These are phyloP conservation scores for Tetragonia tetragonoides DNA, from an alignment of 148 eudicot genomes.

Conservation along the genomic window DNA sequence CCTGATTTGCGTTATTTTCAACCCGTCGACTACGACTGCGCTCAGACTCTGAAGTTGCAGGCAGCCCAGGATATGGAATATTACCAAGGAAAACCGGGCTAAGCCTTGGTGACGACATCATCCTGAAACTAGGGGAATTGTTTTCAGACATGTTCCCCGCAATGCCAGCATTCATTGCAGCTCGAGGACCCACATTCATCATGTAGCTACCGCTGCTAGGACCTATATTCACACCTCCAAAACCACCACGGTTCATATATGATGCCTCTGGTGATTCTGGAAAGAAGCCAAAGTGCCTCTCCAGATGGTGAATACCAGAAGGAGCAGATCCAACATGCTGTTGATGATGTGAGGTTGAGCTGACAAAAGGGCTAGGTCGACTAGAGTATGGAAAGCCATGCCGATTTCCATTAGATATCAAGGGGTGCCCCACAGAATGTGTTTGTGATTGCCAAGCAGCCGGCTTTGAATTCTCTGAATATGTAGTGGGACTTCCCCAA, in stretches of 20 bases:
- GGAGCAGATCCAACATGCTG: conserved; percentile 85
- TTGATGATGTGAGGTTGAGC: conserved; percentile 42
- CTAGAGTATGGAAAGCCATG: conserved; percentile 48
- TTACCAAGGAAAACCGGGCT: conserved; percentile 63
- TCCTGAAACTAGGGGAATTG: conserved; percentile 54
- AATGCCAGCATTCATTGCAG: conserved; percentile 36
- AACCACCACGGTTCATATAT: conserved; percentile 38
- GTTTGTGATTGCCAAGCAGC: conserved; percentile 35
- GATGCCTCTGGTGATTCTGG: conserved; percentile 66
- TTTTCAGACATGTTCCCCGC: conserved; percentile 51
- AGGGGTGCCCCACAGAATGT: conserved; percentile 37
- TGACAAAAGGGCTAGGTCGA: conserved; percentile 39
- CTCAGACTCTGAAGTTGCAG: conserved; percentile 46
- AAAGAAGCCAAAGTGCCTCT: conserved; percentile 59
- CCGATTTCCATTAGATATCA: conserved; percentile 44
- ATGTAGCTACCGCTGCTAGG: conserved; percentile 46
- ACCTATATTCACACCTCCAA: conserved; percentile 46
- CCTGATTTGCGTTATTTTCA: conserved; percentile 53
- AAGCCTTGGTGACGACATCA: conserved; percentile 63
- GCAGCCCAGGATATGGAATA: conserved; percentile 58
- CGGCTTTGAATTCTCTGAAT: conserved; percentile 42
- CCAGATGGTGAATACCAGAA: conserved; percentile 53
- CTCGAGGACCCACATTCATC: conserved; percentile 45
- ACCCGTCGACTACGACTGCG: conserved; percentile 46
- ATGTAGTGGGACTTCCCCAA: conserved; percentile 65